Evolutionary conservation across 192 early-diverging fungal genomes (phyloP).

Genomic region (Funneliformis mosseae): DNA sequence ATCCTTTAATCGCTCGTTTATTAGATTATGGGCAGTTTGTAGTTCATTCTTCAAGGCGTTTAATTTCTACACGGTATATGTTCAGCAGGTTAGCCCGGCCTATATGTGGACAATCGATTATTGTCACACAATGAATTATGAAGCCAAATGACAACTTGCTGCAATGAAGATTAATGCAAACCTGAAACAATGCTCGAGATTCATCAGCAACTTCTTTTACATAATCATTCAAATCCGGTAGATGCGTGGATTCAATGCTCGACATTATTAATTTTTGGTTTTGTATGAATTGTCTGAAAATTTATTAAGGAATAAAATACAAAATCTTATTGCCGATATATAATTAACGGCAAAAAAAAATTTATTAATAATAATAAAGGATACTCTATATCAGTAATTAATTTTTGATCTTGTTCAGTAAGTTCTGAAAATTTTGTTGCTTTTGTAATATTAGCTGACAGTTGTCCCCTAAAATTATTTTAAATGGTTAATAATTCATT

Average conservation of each 20-base stretch:
- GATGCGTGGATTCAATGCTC: background rate
- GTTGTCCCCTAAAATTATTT: background rate
- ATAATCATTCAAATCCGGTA: conserved; percentile 3
- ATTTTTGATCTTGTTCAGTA: background rate
- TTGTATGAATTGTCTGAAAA: background rate
- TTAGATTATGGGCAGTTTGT: background rate
- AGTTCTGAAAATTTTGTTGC: conserved; percentile 14
- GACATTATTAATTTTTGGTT: conserved; percentile 10
- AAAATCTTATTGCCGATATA: background rate
- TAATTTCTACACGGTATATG: conserved; percentile 18
- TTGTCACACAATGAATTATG: background rate
- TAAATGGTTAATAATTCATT: background rate
- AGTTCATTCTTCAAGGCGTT: conserved; percentile 1
- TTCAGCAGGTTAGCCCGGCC: conserved; percentile 7
- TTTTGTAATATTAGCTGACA: background rate
- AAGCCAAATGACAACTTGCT: background rate
- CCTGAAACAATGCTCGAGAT: conserved; percentile 16
- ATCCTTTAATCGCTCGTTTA: background rate
- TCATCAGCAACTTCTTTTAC: background rate
- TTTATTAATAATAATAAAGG: background rate
- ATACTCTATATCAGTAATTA: conserved; percentile 8
- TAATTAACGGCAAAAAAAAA: background rate
- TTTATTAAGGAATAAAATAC: background rate
- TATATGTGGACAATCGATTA: background rate
- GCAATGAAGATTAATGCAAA: background rate